A percentile compares a stretch with the other conserved stretches of the same genome.
Evolutionary conservation across 371 early-diverging fungal genomes (phyloP).

Genomic region (Vairimorpha apis): DNA sequence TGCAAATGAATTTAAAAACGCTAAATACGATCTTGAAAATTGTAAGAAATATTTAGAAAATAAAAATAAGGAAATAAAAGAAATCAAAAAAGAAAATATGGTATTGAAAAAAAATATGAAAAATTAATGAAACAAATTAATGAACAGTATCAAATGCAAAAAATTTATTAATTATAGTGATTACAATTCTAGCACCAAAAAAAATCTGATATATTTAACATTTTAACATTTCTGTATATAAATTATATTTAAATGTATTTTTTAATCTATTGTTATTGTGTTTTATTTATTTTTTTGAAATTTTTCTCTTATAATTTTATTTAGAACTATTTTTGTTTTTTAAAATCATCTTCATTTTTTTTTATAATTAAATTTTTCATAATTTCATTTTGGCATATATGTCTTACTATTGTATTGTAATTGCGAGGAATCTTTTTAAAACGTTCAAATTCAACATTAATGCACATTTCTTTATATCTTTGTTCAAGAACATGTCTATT

Average conservation of each 20-base stretch:
- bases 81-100: constrained; percentile 48
- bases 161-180: too few relatives aligned
- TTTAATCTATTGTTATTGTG: too few relatives aligned
- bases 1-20: constrained; percentile 52
- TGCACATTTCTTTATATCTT: constrained; percentile 7
- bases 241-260: too few relatives aligned
- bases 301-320: not conserved
- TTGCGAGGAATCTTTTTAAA: not conserved
- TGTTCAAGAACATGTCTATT: not conserved
- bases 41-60: constrained; percentile 55
- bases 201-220: too few relatives aligned
- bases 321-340: not conserved
- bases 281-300: not conserved
- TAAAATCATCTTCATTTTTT: not conserved
- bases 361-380: not conserved
- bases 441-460: constrained; percentile 6
- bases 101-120: constrained; percentile 27
- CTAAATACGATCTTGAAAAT: constrained; percentile 45
- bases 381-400: not conserved
- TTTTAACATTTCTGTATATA: too few relatives aligned
- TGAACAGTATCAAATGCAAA: not conserved
- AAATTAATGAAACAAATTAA: constrained; percentile 4
- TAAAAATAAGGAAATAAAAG: constrained; percentile 55
- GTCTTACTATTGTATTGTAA: constrained; percentile 10
- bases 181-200: too few relatives aligned